A percentile compares a stretch with the other conserved stretches of the same genome.
phyloP scores from a whole-genome alignment of 257 asterid genomes.

The Verbena officinalis region DNA sequence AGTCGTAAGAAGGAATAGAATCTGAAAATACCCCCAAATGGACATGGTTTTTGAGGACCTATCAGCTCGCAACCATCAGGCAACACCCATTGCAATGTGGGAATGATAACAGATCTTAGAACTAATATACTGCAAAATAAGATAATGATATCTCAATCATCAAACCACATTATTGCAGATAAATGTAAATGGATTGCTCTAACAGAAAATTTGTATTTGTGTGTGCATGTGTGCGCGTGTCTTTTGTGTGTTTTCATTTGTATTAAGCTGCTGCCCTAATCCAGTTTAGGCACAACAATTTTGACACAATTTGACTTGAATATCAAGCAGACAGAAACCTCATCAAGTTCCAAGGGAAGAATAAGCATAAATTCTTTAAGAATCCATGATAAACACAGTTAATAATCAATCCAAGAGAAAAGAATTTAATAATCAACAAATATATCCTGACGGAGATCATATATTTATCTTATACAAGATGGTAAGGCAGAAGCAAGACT shows the following conservation, averaged over 20 bases:
- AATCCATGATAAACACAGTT: neutral
- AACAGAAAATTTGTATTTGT: neutral
- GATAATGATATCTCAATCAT: constrained; percentile 11
- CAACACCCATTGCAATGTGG: constrained; percentile 78
- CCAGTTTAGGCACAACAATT: neutral
- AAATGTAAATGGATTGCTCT: neutral
- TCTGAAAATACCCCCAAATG: constrained; percentile 58
- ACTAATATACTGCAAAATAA: constrained; percentile 71
- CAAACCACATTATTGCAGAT: constrained; percentile 10
- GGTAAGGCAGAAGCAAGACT: neutral
- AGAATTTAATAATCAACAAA: neutral
- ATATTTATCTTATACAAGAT: neutral
- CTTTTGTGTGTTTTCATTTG: neutral
- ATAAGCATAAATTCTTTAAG: neutral
- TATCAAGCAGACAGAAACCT: neutral
- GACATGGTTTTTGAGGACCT: constrained; percentile 45
- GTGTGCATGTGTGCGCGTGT: neutral
- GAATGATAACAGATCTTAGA: constrained; percentile 69
- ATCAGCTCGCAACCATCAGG: constrained; percentile 61
- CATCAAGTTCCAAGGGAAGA: neutral
- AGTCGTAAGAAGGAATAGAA: constrained; percentile 70
- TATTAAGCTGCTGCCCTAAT: neutral
- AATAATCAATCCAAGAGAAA: neutral
- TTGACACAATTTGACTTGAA: neutral
- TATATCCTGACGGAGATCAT: neutral